Percentiles rank a stretch among this genome's conserved stretches.
phyloP scores from a whole-genome alignment of 2,329 filamentous ascomycete genomes.

The Claviceps fusiformis region DNA sequence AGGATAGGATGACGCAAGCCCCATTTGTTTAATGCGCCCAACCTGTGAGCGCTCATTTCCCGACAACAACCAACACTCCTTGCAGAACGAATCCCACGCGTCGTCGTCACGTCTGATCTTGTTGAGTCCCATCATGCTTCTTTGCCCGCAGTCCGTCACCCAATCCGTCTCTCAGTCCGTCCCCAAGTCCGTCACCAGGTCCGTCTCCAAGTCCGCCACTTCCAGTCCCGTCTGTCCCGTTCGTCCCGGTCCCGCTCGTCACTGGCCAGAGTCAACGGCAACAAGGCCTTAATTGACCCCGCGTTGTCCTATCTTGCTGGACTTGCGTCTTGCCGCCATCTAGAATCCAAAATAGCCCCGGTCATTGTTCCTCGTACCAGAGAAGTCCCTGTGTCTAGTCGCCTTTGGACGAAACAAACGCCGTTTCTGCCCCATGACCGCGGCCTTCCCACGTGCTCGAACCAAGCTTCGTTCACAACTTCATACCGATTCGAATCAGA shows the following conservation, averaged over 20 bases:
- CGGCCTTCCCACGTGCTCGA: neutral
- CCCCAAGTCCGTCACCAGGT: neutral
- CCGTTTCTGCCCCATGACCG: neutral
- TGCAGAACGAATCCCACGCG: neutral
- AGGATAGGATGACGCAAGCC: neutral
- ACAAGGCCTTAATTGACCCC: neutral
- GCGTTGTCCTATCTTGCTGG: neutral
- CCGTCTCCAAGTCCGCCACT: too few relatives aligned
- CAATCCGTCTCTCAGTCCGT: neutral
- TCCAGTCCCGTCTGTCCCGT: neutral
- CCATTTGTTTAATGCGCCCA: neutral
- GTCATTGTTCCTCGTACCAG: neutral
- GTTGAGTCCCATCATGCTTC: neutral
- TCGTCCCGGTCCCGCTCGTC: neutral
- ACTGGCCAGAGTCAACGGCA: neutral
- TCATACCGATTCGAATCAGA: neutral
- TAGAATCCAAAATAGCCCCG: neutral
- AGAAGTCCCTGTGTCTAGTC: neutral
- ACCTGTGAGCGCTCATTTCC: neutral
- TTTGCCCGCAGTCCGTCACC: neutral
- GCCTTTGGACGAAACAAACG: neutral
- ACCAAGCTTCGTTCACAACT: neutral
- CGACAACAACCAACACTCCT: neutral
- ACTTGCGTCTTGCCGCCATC: neutral
- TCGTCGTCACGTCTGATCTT: neutral